A percentile compares a stretch with the other conserved stretches of the same genome.
These are phyloP conservation scores for Marasmius tenuissimus DNA, from an alignment of 1,284 basidiomycete genomes.

Conservation along the genomic window DNA sequence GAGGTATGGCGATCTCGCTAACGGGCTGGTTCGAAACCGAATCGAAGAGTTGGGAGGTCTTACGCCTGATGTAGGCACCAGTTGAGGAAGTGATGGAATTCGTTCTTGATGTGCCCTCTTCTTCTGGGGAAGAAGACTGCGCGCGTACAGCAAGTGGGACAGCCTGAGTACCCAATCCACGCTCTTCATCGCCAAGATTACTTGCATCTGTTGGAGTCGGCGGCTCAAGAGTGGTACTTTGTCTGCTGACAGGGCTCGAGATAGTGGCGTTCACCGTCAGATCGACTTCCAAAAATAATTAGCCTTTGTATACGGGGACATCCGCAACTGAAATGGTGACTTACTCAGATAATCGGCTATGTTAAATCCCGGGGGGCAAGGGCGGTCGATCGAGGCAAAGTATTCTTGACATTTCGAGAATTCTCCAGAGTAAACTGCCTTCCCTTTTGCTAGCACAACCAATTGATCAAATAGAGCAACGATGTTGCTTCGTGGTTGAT, in stretches of 20 bases:
- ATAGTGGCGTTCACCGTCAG: conserved; percentile 78
- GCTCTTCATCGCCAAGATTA: conserved; percentile 66
- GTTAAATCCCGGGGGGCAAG: conserved; percentile 95
- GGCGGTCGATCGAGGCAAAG: conserved; percentile 76
- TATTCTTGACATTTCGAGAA: conserved; percentile 77
- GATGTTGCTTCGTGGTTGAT: conserved; percentile 98
- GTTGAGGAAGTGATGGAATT: conserved; percentile 49
- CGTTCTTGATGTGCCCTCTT: conserved; percentile 51
- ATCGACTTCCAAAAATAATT: conserved; percentile 57
- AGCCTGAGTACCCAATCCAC: conserved; percentile 35
- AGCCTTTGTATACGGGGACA: too few relatives aligned
- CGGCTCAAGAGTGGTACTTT: conserved; percentile 36
- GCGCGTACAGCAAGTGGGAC: conserved; percentile 37
- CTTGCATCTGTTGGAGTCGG: conserved; percentile 36
- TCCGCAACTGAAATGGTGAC: conserved; percentile 25
- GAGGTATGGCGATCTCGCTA: conserved; percentile 46
- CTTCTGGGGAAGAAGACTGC: conserved; percentile 46
- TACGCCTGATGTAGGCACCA: conserved; percentile 62
- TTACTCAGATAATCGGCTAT: conserved; percentile 92
- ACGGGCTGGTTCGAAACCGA: conserved; percentile 47
- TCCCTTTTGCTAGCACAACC: conserved; percentile 82
- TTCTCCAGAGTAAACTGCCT: conserved; percentile 82
- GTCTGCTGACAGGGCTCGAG: conserved; percentile 35
- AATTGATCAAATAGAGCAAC: conserved; percentile 94
- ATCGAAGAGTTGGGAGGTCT: conserved; percentile 77